Evolutionary conservation across 805 yeast species (phyloP).

Genomic region (Yamadazyma scolyti): DNA sequence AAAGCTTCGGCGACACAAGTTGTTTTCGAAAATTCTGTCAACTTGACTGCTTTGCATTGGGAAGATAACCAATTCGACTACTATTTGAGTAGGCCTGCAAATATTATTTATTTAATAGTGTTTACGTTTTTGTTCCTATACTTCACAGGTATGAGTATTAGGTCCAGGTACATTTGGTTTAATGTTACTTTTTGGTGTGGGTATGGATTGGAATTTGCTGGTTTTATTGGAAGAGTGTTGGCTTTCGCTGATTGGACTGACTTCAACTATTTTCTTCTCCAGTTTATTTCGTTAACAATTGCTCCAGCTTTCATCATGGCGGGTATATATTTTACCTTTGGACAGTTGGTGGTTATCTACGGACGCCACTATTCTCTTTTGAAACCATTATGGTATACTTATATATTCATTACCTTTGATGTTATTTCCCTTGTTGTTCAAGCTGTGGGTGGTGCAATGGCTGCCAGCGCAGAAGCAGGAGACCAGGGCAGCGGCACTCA

Average conservation of each 20-base stretch:
- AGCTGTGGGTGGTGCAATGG: slow-evolving; percentile 37
- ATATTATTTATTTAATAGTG: slow-evolving; percentile 23
- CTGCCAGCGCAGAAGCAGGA: slow-evolving; percentile 18
- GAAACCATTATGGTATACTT: slow-evolving; percentile 39
- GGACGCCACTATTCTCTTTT: slow-evolving; percentile 32
- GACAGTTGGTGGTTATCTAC: slow-evolving; percentile 30
- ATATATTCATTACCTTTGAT: slow-evolving; percentile 33
- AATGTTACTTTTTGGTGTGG: slow-evolving; percentile 33
- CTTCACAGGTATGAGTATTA: slow-evolving; percentile 18
- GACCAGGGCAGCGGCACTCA: slow-evolving; percentile 24
- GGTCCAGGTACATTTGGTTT: slow-evolving; percentile 34
- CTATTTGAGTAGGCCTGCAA: slow-evolving; percentile 24
- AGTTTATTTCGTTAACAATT: slow-evolving; percentile 29
- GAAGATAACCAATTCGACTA: slow-evolving; percentile 31
- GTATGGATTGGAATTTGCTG: slow-evolving; percentile 26
- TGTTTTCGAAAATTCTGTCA: slow-evolving; percentile 25
- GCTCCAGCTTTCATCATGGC: slow-evolving; percentile 41
- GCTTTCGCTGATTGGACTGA: slow-evolving; percentile 20
- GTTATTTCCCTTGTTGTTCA: slow-evolving; percentile 31
- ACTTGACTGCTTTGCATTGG: slow-evolving; percentile 20
- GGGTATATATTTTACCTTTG: slow-evolving; percentile 35
- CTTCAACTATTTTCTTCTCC: slow-evolving; percentile 21
- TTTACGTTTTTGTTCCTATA: slow-evolving; percentile 20
- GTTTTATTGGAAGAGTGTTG: slow-evolving; percentile 34
- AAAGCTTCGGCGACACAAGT: slow-evolving; percentile 26